Evolutionary conservation across 768 basidiomycete species (phyloP).

Genomic region (Rhodosporidiobolus odoratus): DNA sequence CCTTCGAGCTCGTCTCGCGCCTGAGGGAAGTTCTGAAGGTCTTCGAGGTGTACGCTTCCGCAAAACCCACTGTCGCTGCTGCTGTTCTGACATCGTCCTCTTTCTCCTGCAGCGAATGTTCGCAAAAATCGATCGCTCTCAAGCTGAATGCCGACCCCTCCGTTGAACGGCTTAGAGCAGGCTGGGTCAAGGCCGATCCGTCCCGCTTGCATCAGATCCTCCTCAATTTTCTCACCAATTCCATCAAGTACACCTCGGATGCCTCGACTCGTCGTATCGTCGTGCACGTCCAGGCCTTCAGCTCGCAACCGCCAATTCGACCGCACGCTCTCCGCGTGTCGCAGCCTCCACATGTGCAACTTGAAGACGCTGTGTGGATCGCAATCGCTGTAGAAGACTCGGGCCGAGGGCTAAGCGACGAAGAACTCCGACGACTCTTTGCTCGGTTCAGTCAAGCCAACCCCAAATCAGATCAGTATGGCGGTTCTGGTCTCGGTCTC

Average conservation of each 20-base stretch:
- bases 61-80: neutral
- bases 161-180: constrained; percentile 5
- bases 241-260: constrained; percentile 16
- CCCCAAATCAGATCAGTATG: constrained; percentile 23
- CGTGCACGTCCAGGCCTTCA: constrained; percentile 20
- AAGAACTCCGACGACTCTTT: constrained; percentile 28
- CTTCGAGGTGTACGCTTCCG: constrained; percentile 18
- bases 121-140: constrained; percentile 28
- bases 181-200: constrained; percentile 22
- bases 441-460: constrained; percentile 31
- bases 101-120: constrained; percentile 11
- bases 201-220: constrained; percentile 27
- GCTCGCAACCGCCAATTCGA: neutral
- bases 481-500: constrained; percentile 32
- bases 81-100: neutral
- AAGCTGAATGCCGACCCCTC: constrained; percentile 5
- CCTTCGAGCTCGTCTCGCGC: constrained; percentile 16
- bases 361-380: constrained; percentile 9
- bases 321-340: constrained; percentile 6
- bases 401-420: constrained; percentile 22
- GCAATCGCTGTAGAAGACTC: constrained; percentile 24
- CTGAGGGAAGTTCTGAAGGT: constrained; percentile 22
- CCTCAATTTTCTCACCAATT: constrained; percentile 28
- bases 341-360: neutral
- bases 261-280: constrained; percentile 6